Evolutionary conservation across 495 filamentous ascomycete genomes (phyloP).

Genomic region (Xanthoparmelia taractica): DNA sequence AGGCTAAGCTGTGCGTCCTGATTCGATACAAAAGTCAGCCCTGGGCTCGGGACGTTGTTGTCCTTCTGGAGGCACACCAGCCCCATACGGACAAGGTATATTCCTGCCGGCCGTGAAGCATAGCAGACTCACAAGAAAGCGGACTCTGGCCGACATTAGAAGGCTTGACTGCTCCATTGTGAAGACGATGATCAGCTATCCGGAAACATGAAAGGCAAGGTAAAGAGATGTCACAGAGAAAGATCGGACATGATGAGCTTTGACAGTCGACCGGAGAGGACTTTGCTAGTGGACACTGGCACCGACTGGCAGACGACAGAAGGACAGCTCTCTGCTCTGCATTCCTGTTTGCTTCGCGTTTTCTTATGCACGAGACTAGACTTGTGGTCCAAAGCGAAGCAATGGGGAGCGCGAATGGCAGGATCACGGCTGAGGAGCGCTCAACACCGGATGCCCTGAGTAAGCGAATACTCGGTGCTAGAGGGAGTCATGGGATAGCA

Average conservation of each 20-base stretch:
- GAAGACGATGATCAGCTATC: slow-evolving; percentile 17
- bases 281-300: slow-evolving; percentile 4
- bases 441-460: slow-evolving; percentile 8
- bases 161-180: slow-evolving; percentile 44
- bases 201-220: neutral
- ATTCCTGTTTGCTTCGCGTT: slow-evolving; percentile 16
- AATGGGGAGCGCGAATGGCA: slow-evolving; percentile 8
- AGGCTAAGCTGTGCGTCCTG: slow-evolving; percentile 84
- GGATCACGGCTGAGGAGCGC: slow-evolving; percentile 13
- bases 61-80: neutral
- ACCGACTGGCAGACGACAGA: slow-evolving; percentile 15
- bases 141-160: slow-evolving; percentile 48
- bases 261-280: neutral
- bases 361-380: slow-evolving; percentile 12
- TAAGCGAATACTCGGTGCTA: slow-evolving; percentile 11
- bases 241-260: neutral
- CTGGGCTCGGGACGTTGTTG: slow-evolving; percentile 6
- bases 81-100: neutral
- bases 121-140: slow-evolving; percentile 44
- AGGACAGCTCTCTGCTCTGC: slow-evolving; percentile 6
- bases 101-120: neutral
- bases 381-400: slow-evolving; percentile 1
- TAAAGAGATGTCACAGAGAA: neutral
- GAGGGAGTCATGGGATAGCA: slow-evolving; percentile 9
- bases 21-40: slow-evolving; percentile 10